phyloP scores from a whole-genome alignment of 352 stramenopile species.

The Pythium phragmitis region DNA sequence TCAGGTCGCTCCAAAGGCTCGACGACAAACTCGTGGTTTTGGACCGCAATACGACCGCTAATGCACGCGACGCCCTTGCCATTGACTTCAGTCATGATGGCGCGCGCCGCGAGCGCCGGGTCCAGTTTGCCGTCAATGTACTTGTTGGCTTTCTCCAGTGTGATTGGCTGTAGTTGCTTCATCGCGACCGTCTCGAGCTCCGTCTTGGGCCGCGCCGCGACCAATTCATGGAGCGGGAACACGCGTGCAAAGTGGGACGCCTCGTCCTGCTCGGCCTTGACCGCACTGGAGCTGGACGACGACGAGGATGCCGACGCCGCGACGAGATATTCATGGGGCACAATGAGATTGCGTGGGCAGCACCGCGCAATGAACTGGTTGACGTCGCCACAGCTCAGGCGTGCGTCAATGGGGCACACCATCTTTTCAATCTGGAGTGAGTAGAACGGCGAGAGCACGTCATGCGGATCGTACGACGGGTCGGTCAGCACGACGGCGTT shows the following conservation, averaged over 20 bases:
- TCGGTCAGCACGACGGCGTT: slow-evolving; percentile 80
- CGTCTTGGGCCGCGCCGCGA: slow-evolving; percentile 59
- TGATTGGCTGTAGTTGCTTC: slow-evolving; percentile 64
- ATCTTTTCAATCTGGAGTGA: slow-evolving; percentile 75
- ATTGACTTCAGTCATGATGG: slow-evolving; percentile 66
- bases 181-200: slow-evolving; percentile 74
- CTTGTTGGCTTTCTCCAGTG: slow-evolving; percentile 73
- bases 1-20: slow-evolving; percentile 22
- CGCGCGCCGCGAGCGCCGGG: slow-evolving; percentile 54
- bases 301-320: slow-evolving; percentile 2
- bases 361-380: slow-evolving; percentile 87
- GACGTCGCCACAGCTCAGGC: slow-evolving; percentile 78
- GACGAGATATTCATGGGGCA: slow-evolving; percentile 59
- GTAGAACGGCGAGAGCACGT: slow-evolving; percentile 59
- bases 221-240: slow-evolving; percentile 72
- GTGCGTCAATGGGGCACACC: slow-evolving; percentile 69
- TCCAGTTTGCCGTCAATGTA: slow-evolving; percentile 84
- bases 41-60: slow-evolving; percentile 54
- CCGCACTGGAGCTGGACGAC: slow-evolving; percentile 15
- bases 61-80: slow-evolving; percentile 65
- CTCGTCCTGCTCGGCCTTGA: slow-evolving; percentile 26
- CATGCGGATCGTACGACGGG: slow-evolving; percentile 45
- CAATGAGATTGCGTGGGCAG: slow-evolving; percentile 61
- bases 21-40: slow-evolving; percentile 62
- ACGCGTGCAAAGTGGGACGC: slow-evolving; percentile 71